Percentiles rank a stretch among this genome's conserved stretches.
Conservation (phyloP, 805 yeast species). For the Kodamaea fukazawae region DNA sequence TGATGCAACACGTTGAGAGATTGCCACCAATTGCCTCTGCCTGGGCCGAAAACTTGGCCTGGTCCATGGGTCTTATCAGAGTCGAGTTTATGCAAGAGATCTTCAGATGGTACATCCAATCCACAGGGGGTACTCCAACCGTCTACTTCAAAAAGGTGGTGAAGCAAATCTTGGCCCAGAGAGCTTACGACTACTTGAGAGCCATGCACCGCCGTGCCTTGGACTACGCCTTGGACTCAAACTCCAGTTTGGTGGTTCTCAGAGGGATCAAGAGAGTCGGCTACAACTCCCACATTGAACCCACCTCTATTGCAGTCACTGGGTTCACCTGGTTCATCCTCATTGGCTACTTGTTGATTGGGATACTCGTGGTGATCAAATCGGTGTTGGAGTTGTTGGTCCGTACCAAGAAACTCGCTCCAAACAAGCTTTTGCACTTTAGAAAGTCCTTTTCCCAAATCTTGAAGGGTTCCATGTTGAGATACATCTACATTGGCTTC, state of each 20-base stretch:
- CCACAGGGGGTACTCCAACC: constrained; percentile 87
- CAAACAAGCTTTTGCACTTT: constrained; percentile 46
- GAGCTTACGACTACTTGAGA: constrained; percentile 43
- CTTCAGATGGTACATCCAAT: constrained; percentile 79
- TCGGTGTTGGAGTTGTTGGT: constrained; percentile 47
- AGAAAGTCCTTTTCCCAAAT: constrained; percentile 56
- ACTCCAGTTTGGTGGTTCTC: constrained; percentile 55
- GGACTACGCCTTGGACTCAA: constrained; percentile 47
- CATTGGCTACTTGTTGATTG: constrained; percentile 70
- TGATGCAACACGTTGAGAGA: constrained; percentile 80
- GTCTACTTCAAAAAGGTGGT: constrained; percentile 60
- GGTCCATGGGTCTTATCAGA: constrained; percentile 92
- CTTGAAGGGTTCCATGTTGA: constrained; percentile 73
- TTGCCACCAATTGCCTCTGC: constrained; percentile 91
- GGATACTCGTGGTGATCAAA: constrained; percentile 54
- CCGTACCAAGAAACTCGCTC: constrained; percentile 49
- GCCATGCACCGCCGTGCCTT: constrained; percentile 29
- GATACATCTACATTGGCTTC: constrained; percentile 82
- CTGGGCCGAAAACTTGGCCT: constrained; percentile 88
- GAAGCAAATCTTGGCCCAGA: constrained; percentile 71
- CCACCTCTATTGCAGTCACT: constrained; percentile 78
- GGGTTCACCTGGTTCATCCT: constrained; percentile 84
- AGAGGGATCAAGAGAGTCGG: constrained; percentile 89
- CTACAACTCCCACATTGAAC: constrained; percentile 72
- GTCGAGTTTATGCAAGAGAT: constrained; percentile 79